Base-by-base conservation (phyloP, 2,329 filamentous ascomycete genomes). In the Ceratocystis huliohia region DNA sequence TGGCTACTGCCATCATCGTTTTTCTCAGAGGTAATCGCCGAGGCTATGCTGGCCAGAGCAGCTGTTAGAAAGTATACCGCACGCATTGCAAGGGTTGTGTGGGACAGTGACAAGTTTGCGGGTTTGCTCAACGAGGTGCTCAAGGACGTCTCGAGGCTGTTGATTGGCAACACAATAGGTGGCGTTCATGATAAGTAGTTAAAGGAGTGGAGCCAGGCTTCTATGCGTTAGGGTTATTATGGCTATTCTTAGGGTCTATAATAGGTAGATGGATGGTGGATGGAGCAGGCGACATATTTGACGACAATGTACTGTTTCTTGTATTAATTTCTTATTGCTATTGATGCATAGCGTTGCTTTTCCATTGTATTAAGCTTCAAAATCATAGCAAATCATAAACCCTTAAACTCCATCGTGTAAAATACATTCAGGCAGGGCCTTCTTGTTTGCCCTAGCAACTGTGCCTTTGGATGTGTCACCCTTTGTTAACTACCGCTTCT, bases 31-130 rank as follows among this genome's bases (percentile, higher is more conserved):
- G 22, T 17, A 10, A 20, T 15, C 8, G 77, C 72, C 62, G 74
- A 70, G 65, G 77, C 72, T 64, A 77, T 69, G 68, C 78, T 71
- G 69, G 72, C 65, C 25, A 67, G n/a, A 20, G 57, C 45, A 30
- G 72, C 67, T 64, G 76, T 68, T 68, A 75, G 66, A 61, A 71
- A 44, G 63, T 75, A 69, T 71, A 75, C 4, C 8, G 13, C 56
- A 13, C 56, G 61, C 61, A 63, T 63, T 63, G 13, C 8, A 20
- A 45, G 44, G 8, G n/a, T 33, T 25, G 22, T 30, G 44, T 33
- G 13, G 30, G 17, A 30, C 20, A 33, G 20, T 44, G 6, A 10
- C 44, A 25, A 28, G 61, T 33, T 7, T 0, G 8, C n/a, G 15
- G 5, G 56, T 15, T 17, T 7, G 30, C 25, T 30, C 28, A 7